Percentiles rank a stretch among this genome's conserved stretches.
Evolutionary conservation across 257 asterid genomes (phyloP).

Genomic region (Leonotis leonurus): DNA sequence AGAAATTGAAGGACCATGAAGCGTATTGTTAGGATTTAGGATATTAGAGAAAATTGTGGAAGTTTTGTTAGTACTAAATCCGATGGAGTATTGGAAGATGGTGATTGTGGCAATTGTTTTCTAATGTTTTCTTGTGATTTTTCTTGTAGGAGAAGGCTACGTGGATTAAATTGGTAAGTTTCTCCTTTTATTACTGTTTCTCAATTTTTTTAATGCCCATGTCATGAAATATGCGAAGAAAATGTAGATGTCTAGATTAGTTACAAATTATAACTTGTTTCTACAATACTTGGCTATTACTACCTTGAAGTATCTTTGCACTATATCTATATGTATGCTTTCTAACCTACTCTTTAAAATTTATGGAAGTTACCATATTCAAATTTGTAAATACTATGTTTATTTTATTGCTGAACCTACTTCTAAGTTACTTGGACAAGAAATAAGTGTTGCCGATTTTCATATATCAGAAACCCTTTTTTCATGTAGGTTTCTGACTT

Average conservation of each 20-base stretch:
- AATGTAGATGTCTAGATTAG: not conserved
- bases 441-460: too few species aligned
- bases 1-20: not conserved
- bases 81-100: too few species aligned
- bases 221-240: constrained; percentile 6
- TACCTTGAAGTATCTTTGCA: not conserved
- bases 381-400: too few species aligned
- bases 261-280: not conserved
- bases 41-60: not conserved
- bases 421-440: too few species aligned
- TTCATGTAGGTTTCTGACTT: too few species aligned
- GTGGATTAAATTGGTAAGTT: constrained; percentile 69
- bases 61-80: not conserved
- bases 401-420: too few species aligned
- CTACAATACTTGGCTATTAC: not conserved
- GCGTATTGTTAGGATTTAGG: too few species aligned
- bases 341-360: not conserved
- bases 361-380: not conserved
- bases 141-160: constrained; percentile 55
- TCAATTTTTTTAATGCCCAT: constrained; percentile 1
- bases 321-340: not conserved
- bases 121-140: constrained; percentile 19
- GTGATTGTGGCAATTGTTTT: too few species aligned
- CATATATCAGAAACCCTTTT: too few species aligned
- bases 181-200: not conserved